Evolutionary conservation across 257 asterid genomes (phyloP), one percentile per base, ranked within the genome.

Genomic region (Haberlea rhodopensis): DNA sequence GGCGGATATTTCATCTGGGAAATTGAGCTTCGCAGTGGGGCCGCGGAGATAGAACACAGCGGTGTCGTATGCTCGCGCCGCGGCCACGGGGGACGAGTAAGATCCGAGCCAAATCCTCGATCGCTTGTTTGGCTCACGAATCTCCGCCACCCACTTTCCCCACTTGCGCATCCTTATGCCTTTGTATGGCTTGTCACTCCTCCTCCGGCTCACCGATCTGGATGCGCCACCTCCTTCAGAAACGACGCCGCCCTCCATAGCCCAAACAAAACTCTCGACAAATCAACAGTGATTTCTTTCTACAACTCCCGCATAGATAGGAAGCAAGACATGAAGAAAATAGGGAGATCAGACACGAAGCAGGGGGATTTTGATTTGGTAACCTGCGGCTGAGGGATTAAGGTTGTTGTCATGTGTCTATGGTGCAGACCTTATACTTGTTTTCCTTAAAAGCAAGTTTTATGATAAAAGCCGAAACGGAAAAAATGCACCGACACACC

Each of bases 71-170:
- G 87, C 87, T 46, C 84, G 57, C 1, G 87, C 87, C n/a, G 87
- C 87, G 10, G 87, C 87, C 3, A 75, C 72, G 19, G 87, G 80
- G 0, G 87, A 72, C 0, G 84, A 73, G 49, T 81, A 81, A 0
- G 87, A 78, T 3, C 87, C 87, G 23, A 81, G 46, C 87, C 87
- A 81, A 23, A 81, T 81, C 64, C 87, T 68, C 0, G 87, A 78
- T 54, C 87, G 65, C 71, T 81, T 81, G 40, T 81, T 81, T 0
- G 87, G 87, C 34, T 81, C 87, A 20, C 87, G 61, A 57, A 81
- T 81, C 77, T 81, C 87, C 9, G 87, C 87, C 55, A 81, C 87
- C 87, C 87, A 81, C 65, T 81, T 81, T 0, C 87, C 87, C 87
- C 87, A 81, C 75, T 81, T 81, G 60, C 87, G 76, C 87, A 81